Percentiles rank a stretch among this genome's conserved stretches.
Conservation (phyloP, 768 basidiomycete species). For the Austroboletus eburneus region DNA sequence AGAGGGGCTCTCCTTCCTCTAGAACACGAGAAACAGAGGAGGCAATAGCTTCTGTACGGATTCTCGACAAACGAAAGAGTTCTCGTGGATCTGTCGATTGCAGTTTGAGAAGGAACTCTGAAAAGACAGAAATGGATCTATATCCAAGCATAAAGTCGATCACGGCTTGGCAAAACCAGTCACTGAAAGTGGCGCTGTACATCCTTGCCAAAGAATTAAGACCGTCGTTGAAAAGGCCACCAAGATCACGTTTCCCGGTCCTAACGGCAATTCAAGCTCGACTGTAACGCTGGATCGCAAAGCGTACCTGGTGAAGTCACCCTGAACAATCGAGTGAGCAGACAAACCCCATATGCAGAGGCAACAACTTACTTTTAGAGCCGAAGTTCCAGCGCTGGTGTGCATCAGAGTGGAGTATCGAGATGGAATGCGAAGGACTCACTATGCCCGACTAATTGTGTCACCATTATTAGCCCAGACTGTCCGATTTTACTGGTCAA, state of each 20-base stretch:
- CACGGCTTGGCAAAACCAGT: constrained; percentile 97
- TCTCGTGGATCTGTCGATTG: constrained; percentile 91
- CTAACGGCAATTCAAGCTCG: constrained; percentile 35
- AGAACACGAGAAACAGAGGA: constrained; percentile 78
- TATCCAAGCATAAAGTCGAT: constrained; percentile 91
- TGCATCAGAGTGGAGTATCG: constrained; percentile 12
- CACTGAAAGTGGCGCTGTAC: constrained; percentile 86
- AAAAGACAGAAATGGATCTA: constrained; percentile 82
- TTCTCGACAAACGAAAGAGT: constrained; percentile 80
- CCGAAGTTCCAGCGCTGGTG: constrained; percentile 89
- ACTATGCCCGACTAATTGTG: constrained; percentile 87
- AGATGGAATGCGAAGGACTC: constrained; percentile 26
- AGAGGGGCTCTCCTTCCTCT: constrained; percentile 67
- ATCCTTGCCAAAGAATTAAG: constrained; percentile 90
- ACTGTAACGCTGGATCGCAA: neutral
- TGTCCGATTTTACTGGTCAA: constrained; percentile 23
- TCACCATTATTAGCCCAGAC: constrained; percentile 99
- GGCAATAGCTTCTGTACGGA: constrained; percentile 90
- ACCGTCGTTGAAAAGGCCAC: constrained; percentile 91
- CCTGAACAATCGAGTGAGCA: constrained; percentile 38
- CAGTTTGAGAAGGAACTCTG: constrained; percentile 86
- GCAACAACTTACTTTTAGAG: constrained; percentile 68
- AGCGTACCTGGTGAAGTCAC: constrained; percentile 78
- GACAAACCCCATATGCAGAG: neutral
- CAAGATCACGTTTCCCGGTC: constrained; percentile 93